Evolutionary conservation across 2,329 filamentous ascomycete species (phyloP).

Genomic region (Rugonectria rugulosa): DNA sequence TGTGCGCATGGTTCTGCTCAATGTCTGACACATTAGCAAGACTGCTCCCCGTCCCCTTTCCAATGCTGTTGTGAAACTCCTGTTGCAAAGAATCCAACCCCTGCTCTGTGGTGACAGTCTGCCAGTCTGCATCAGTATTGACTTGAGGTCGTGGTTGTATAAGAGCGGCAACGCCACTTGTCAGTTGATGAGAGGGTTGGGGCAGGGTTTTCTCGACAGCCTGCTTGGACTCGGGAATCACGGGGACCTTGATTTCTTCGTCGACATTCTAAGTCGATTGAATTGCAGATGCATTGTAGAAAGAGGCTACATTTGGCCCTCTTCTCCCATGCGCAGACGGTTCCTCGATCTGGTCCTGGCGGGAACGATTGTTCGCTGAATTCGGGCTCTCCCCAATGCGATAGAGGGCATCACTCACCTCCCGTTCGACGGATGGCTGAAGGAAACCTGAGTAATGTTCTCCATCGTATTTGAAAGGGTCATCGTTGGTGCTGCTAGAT

Average conservation of each 20-base stretch:
- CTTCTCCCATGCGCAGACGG: slow-evolving; percentile 9
- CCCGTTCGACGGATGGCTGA: slow-evolving; percentile 49
- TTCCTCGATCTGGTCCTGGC: slow-evolving; percentile 6
- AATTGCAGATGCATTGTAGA: slow-evolving; percentile 48
- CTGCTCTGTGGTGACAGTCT: slow-evolving; percentile 45
- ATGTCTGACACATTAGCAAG: slow-evolving; percentile 54
- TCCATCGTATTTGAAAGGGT: slow-evolving; percentile 57
- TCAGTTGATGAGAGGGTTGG: slow-evolving; percentile 18
- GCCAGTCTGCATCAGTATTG: slow-evolving; percentile 44
- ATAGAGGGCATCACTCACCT: slow-evolving; percentile 52
- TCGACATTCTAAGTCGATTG: slow-evolving; percentile 51
- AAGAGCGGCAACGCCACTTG: slow-evolving; percentile 29
- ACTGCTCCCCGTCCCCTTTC: slow-evolving; percentile 50
- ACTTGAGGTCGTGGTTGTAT: slow-evolving; percentile 26
- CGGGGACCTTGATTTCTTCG: slow-evolving; percentile 47
- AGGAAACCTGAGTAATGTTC: slow-evolving; percentile 48
- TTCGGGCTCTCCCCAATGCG: slow-evolving; percentile 36
- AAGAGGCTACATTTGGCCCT: slow-evolving; percentile 33
- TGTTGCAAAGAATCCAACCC: slow-evolving; percentile 29
- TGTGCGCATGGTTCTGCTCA: slow-evolving; percentile 29
- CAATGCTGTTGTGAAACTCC: slow-evolving; percentile 34
- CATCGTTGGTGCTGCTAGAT: slow-evolving; percentile 47
- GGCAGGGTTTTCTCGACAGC: neutral
- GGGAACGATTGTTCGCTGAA: slow-evolving; percentile 11
- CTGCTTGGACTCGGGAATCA: slow-evolving; percentile 30